Conservation (phyloP, 345 rosid genomes). For the Eucalyptus polybractea region DNA sequence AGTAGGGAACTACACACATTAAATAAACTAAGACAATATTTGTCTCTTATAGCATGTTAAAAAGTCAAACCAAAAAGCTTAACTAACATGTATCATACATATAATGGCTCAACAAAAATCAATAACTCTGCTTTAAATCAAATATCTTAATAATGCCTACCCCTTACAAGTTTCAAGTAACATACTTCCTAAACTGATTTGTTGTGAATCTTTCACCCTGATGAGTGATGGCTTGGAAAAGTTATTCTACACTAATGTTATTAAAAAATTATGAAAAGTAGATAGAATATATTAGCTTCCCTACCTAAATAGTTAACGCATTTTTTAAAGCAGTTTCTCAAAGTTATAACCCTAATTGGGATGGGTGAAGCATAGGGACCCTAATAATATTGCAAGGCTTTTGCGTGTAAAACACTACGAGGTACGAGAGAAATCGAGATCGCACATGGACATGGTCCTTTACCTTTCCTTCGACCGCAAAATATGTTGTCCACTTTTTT, state of each 20-base stretch:
- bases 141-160: background rate
- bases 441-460: background rate
- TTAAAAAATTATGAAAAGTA: background rate
- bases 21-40: background rate
- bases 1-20: accelerated
- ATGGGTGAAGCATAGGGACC: background rate
- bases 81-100: background rate
- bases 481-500: background rate
- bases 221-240: background rate
- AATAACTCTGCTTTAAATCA: background rate
- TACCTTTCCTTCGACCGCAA: background rate
- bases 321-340: background rate
- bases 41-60: background rate
- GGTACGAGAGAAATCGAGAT: background rate
- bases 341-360: background rate
- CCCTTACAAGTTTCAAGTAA: background rate
- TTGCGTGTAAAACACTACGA: background rate
- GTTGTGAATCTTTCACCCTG: background rate
- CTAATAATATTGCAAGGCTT: background rate
- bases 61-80: background rate
- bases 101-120: background rate
- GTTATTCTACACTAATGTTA: background rate
- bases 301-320: background rate
- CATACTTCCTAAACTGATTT: background rate
- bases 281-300: background rate